Base-by-base conservation (phyloP, 257 asterid species). In the Solanum pinnatisectum region DNA sequence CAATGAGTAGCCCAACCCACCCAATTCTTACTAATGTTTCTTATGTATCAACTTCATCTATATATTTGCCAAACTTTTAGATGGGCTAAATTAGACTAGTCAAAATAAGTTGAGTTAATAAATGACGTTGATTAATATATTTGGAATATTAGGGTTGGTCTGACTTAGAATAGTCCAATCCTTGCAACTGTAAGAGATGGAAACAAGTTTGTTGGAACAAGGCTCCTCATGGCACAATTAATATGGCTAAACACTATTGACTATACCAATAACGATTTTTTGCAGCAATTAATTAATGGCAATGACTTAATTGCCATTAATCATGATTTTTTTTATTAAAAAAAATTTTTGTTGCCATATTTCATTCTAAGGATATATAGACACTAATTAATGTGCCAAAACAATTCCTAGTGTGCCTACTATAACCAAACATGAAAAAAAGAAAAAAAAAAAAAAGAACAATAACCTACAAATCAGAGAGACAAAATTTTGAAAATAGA, bases 271-370 rank as follows among this genome's bases (percentile, higher is more conserved):
- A 49, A 15, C 0, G 0, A 32, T 70, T 49, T 49, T 49, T 5
- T 5, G 0, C 8, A 0, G 0, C 6, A 14, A 46, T 46, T 5
- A 46, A 46, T 46, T 14, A 2, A 46, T 2, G 20, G 1, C 2
- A 14, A 46, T 46, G 18, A 46, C 59, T 46, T 46, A 14, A 46
- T 10, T 42, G 14, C 1, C 46, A 42, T 10, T 42, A 42, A 42
- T 42, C 14, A 42, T 42, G 46, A 42, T 3, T 42, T 42, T 40
- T 40, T 40, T 10, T 10, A 10, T 42, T 42, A 42, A 42, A 42
- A 42, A 40, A 40, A 42, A 42, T 0, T 10, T 42, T 27, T 67
- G 8, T 67, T 67, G 74, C 20, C 36, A 42, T 25, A 11, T 25
- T 67, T 67, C 2, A 67, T 67, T 67, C 22, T 13, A 25, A 25